Conservation (phyloP, 768 basidiomycete genomes). For the Kwoniella mangroviensis region DNA sequence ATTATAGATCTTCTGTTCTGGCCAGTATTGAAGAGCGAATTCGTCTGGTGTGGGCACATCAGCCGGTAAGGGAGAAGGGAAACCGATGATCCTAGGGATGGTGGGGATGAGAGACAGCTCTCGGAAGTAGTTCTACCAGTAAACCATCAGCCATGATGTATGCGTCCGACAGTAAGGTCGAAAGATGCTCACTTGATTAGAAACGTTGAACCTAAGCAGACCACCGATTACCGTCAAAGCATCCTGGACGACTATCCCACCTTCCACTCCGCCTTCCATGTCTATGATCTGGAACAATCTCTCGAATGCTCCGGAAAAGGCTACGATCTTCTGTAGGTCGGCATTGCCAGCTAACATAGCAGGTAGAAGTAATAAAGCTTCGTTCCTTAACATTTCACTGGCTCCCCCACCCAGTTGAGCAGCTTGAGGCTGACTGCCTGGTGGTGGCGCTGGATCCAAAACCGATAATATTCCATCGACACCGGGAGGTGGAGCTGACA, state of each 20-base stretch:
- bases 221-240: conserved; percentile 83
- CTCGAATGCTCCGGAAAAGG: conserved; percentile 96
- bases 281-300: conserved; percentile 86
- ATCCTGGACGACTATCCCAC: conserved; percentile 81
- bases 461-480: conserved; percentile 65
- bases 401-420: conserved; percentile 47
- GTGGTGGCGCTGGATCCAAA: conserved; percentile 31
- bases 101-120: conserved; percentile 73
- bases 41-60: conserved; percentile 66
- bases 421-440: conserved; percentile 18
- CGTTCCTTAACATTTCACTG: conserved; percentile 59
- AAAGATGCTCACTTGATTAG: conserved; percentile 74
- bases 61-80: conserved; percentile 69
- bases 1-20: conserved; percentile 83
- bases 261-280: conserved; percentile 88
- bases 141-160: background rate
- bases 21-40: conserved; percentile 96
- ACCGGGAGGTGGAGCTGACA: conserved; percentile 68
- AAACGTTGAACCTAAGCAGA: conserved; percentile 88
- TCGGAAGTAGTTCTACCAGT: conserved; percentile 85
- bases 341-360: conserved; percentile 80
- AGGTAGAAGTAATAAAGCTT: conserved; percentile 82
- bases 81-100: conserved; percentile 65
- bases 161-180: too few relatives aligned
- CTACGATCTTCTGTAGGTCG: conserved; percentile 94